Base-by-base conservation (phyloP, 345 rosid genomes). In the Limnanthes douglasii region DNA sequence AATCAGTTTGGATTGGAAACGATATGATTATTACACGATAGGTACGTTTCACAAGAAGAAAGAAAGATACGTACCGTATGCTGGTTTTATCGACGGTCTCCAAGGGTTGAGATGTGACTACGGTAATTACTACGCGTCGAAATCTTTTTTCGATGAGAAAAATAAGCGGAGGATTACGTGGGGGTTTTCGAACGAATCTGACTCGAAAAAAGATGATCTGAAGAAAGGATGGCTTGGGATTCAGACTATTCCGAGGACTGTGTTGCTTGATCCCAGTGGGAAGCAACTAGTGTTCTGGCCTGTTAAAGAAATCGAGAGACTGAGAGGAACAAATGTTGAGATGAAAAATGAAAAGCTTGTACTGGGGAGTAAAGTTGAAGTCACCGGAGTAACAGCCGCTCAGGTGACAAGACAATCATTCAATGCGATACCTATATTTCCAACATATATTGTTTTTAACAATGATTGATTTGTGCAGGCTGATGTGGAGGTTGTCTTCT, bases 121-220 rank as follows among this genome's bases (percentile, higher is more conserved):
- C 23, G 95, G 86, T 0, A 90, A 77, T 26, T 79, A 61, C 37
- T 77, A 84, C 28, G 98, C 95, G 12, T 84, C 95, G 1, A 84
- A 90, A 49, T 57, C 92, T 6, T 84, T 90, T 58, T 90, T 64
- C 21, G 85, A 77, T 33, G 30, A 56, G 1, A 18, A 5, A 5
- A 74, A 61, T 56, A 50, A 70, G 2, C 35, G 85, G 26, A 68
- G 94, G 51, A 47, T 80, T 11, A 41, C 79, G 18, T 84, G 86
- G 82, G 92, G 85, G 53, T 80, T 86, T 94, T 72, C 70, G 6
- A 84, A 86, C 32, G 95, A 78, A 35, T 82, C 93, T 1, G 88
- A 86, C 41, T 3, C 64, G 1, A 11, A 4, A 7, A 3, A 11
- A 0, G 66, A 61, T 30, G 76, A 78, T 47, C 38, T 21, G 3